A percentile compares a stretch with the other conserved stretches of the same genome.
Conservation (phyloP, 163 green algal genomes). For the Coccomyxa subellipsoidea region DNA sequence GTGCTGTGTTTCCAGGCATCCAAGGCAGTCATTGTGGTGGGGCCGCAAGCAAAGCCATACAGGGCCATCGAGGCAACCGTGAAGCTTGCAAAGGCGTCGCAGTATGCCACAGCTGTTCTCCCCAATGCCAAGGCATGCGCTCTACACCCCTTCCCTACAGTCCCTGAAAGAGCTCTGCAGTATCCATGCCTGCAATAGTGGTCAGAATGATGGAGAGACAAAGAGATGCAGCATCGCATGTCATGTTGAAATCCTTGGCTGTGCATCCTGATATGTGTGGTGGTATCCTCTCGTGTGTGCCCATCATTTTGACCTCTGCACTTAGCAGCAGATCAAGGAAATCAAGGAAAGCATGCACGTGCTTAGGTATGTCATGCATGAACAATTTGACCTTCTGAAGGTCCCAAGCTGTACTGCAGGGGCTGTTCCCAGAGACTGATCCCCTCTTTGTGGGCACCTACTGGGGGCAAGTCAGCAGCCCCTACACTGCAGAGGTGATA, state of each 20-base stretch:
- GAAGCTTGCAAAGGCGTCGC: constrained; percentile 35
- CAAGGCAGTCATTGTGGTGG: constrained; percentile 6
- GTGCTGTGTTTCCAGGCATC: background rate
- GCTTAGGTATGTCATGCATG: background rate
- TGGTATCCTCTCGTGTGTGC: no score
- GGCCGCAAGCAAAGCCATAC: background rate
- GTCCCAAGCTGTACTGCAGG: no score
- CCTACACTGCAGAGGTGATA: constrained; percentile 47
- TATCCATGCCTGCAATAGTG: background rate
- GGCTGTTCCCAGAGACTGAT: constrained; percentile 67
- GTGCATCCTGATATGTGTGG: no score
- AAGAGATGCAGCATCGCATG: no score
- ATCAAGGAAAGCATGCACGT: background rate
- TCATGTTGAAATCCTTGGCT: no score
- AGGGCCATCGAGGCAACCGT: background rate
- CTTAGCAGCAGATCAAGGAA: background rate
- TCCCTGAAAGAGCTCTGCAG: background rate
- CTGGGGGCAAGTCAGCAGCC: constrained; percentile 51
- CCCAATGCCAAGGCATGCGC: constrained; percentile 58
- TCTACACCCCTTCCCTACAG: background rate
- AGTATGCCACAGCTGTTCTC: constrained; percentile 59
- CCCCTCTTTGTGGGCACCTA: constrained; percentile 72
- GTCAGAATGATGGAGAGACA: background rate
- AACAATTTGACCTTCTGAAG: no score
- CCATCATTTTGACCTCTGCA: background rate